Evolutionary conservation across 169 alveolate species (phyloP), one percentile per base, ranked within the genome.

Genomic region (Plasmodium knowlesi): DNA sequence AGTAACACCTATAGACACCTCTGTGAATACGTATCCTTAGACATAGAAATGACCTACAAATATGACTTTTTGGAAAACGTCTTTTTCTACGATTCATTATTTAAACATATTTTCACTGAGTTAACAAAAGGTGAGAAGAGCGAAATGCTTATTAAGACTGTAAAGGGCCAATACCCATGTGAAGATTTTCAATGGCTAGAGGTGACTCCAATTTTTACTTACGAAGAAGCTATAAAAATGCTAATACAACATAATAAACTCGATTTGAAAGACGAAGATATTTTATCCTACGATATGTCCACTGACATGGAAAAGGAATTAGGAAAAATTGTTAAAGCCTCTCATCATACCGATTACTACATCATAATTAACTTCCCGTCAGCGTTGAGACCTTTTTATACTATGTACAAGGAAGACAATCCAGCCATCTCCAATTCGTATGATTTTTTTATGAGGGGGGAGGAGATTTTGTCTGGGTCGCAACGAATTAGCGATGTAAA

Each of bases 391-490:
- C 99, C 99, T 28, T 99, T 99, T 97, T 99, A 99, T 96, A 98
- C 99, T 43, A 99, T 99, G 99, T 99, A 99, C 25, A 96, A 98
- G 92, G 96, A 95, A 73, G 32, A 92, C 6, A 93, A 94, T 41
- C 97, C 93, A 22, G 96, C 50, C 72, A 95, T 96, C 94, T 96
- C 99, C 82, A 98, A 97, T 95, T 98, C 99, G 12, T 99, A 98
- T 95, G 99, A 99, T 96, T 98, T 98, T 96, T 99, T 99, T 97
- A 99, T 99, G 99, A 97, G 99, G 92, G 99, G 99, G 50, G 99
- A 99, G 95, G 99, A 99, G 96, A 99, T 99, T 92, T 97, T 98
- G 79, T 98, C 99, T 34, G 99, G 99, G 12, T 99, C 99, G 32
- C 99, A 99, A 96, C 97, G 99, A 84, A 98, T 99, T 81, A 99